Conservation (phyloP, 768 basidiomycete species). For the Lactarius evosmus region DNA sequence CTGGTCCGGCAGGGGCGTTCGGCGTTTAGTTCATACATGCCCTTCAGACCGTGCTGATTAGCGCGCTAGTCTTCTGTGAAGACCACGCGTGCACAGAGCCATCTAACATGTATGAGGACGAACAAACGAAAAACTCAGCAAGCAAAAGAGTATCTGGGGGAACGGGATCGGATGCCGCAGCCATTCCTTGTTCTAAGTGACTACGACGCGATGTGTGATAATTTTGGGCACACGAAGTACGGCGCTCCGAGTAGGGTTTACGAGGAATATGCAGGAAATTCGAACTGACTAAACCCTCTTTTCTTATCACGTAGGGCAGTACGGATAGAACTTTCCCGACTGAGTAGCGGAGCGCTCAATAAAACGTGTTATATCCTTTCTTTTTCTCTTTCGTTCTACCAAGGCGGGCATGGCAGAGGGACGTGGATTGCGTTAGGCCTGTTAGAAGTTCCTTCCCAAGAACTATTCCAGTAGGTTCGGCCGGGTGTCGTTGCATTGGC, state of each 20-base stretch:
- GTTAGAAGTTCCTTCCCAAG: background rate
- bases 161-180: background rate
- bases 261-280: background rate
- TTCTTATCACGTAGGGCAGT: background rate
- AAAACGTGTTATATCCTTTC: background rate
- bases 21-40: background rate
- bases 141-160: background rate
- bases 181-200: background rate
- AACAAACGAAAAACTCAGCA: background rate
- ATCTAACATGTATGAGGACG: background rate
- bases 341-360: constrained; percentile 9
- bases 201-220: background rate
- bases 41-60: background rate
- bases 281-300: background rate
- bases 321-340: background rate
- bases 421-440: constrained; percentile 2
- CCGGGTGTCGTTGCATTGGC: background rate
- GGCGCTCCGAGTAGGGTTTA: background rate
- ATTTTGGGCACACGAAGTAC: background rate
- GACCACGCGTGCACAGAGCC: background rate
- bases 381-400: background rate
- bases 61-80: background rate
- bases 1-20: background rate
- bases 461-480: background rate
- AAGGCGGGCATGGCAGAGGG: background rate